Evolutionary conservation across 768 basidiomycete species (phyloP), one percentile per base, ranked within the genome.

Genomic region (Suillus variegatus): DNA sequence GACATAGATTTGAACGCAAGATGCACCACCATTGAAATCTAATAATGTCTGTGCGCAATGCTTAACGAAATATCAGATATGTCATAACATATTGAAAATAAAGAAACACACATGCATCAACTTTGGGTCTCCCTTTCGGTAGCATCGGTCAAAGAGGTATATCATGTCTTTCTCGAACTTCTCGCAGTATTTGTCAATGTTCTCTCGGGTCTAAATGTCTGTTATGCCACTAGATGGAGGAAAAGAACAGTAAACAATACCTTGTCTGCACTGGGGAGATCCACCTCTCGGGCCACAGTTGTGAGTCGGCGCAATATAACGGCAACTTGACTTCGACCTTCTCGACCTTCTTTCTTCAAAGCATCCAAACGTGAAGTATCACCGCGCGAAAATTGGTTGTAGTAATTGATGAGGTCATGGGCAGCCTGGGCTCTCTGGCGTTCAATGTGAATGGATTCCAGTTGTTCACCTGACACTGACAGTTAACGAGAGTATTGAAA

Each of bases 121-220:
- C 79, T 97, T 97, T 0, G 97, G 97, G 74, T 99, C 97, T 40
- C 96, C 95, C 74, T 94, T 94, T 61, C 96, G 88, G 78, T 99
- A 99, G 72, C 93, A 96, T 69, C 92, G 82, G 75, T 99, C 97
- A 74, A 99, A 99, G 49, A 99, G 82, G 73, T 92, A 89, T 62
- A 99, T 86, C 88, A 98, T 97, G 74, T 99, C 97, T 80, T 97
- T 99, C 78, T 99, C 97, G 69, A 99, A 99, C 76, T 92, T 94
- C 80, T 99, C 97, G 80, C 97, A 97, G 71, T 98, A 99, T 74
- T 91, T 92, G 72, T 99, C 97, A 66, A 99, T 95, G 65, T 84
- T 90, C 75, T 97, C 95, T 67, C 93, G 83, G 2, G 95, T 95
- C 91, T 96, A 14, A 43, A 9, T 32, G 28, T 69, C 25, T 46